Evolutionary conservation across 2,329 filamentous ascomycete species (phyloP), one percentile per base, ranked within the genome.

Genomic region (Lachnellula willkommii): DNA sequence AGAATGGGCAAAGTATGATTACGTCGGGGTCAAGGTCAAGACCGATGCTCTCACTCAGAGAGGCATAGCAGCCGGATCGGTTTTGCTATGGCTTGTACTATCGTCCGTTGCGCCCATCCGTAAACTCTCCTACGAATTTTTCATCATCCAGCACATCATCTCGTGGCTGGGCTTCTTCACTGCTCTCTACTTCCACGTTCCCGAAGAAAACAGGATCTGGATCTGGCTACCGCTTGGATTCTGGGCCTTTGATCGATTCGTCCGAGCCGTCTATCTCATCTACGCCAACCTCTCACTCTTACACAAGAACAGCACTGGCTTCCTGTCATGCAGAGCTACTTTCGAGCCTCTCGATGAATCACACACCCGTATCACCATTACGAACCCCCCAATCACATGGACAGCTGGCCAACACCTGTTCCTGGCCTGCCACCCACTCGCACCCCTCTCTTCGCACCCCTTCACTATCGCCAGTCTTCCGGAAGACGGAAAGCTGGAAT

Each of bases 361-460:
- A 48, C 75, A 81, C 28, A 84, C 82, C 4, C 76, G 77, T 8
- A 73, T 87, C 57, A 79, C 77, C 1, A 77, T 87, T 46, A 65
- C 72, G 1, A 75, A 81, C 22, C 79, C 80, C 1, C 76, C 78
- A 2, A 75, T 85, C 50, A 70, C 66, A 17, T 88, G 84, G 84
- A 74, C 69, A 28, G 75, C 84, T 3, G 84, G 84, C 1, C 83
- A 87, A 58, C 83, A 87, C 65, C 75, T 82, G 0, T 84, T 85
- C 61, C 70, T 87, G 2, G 79, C 79, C 5, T 84, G 75, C 63
- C 83, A 79, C 63, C 74, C 74, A 0, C 66, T 84, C 39, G 74
- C 76, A 17, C 82, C 81, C 1, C 69, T 87, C 2, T 81, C 86
- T 63, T 79, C 78, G 24, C 84, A 88, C 60, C 84, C 84, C 0